These are phyloP conservation scores for Aspergillus olivimuriae DNA, from an alignment of 495 filamentous ascomycete genomes.

Conservation along the genomic window DNA sequence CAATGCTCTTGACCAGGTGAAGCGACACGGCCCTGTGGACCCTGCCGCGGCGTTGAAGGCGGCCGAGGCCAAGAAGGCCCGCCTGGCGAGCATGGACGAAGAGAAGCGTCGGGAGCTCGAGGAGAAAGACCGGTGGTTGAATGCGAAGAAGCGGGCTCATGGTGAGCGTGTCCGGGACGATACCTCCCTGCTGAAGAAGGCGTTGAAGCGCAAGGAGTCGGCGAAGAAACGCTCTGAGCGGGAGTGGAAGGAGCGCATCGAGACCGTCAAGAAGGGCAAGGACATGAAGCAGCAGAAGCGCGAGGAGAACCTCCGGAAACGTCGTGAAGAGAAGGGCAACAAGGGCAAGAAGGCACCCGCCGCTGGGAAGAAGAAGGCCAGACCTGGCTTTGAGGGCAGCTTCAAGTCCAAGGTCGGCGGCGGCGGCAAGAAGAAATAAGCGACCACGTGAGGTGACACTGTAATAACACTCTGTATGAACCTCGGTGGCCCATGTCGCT, in stretches of 20 bases:
- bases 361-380: constrained; percentile 53
- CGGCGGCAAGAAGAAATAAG: constrained; percentile 40
- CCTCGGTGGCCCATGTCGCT: background rate
- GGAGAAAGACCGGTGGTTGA: constrained; percentile 92
- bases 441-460: background rate
- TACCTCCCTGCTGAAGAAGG: constrained; percentile 85
- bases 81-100: constrained; percentile 62
- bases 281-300: constrained; percentile 79
- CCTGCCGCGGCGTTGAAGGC: constrained; percentile 64
- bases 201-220: constrained; percentile 85
- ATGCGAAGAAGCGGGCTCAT: constrained; percentile 80
- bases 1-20: constrained; percentile 50
- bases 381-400: constrained; percentile 90
- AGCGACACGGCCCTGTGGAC: constrained; percentile 73
- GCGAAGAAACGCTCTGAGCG: constrained; percentile 82
- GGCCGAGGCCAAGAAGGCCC: constrained; percentile 66
- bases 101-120: constrained; percentile 76
- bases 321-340: constrained; percentile 70
- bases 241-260: constrained; percentile 80
- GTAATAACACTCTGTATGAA: constrained; percentile 7
- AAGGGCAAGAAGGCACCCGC: constrained; percentile 50
- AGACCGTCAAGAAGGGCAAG: constrained; percentile 67
- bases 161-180: constrained; percentile 90
- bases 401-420: constrained; percentile 56
- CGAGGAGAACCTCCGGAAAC: constrained; percentile 79